Conservation (phyloP, 192 early-diverging fungal genomes). For the Diversispora eburnea region DNA sequence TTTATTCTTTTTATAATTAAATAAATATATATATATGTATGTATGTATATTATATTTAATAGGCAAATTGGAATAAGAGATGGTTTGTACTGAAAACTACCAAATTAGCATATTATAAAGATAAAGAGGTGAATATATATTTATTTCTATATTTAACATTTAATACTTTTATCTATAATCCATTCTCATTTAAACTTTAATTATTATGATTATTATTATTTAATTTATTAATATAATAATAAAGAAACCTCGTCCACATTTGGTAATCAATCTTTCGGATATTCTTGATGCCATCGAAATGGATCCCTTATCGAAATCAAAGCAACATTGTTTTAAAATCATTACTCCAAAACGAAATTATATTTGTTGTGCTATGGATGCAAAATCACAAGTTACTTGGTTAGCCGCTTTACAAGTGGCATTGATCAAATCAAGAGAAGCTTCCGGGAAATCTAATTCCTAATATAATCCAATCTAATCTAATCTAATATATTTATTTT, state of each 20-base stretch:
- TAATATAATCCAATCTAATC: too few relatives aligned
- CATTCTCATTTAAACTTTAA: not conserved
- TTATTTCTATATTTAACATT: not conserved
- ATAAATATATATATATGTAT: too few relatives aligned
- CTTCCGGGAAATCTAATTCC: too few relatives aligned
- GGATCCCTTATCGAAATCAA: slow-evolving; percentile 50
- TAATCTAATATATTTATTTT: too few relatives aligned
- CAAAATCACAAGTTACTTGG: slow-evolving; percentile 47
- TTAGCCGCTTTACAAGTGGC: slow-evolving; percentile 49
- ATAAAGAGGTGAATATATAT: slow-evolving; percentile 46
- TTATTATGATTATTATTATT: too few relatives aligned
- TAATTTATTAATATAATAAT: not conserved
- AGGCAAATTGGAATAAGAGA: slow-evolving; percentile 56
- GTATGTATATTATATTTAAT: slow-evolving; percentile 8
- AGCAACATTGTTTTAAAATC: slow-evolving; percentile 52
- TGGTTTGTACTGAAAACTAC: slow-evolving; percentile 61
- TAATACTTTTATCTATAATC: not conserved
- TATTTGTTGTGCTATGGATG: slow-evolving; percentile 47
- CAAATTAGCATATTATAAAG: slow-evolving; percentile 57
- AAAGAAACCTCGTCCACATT: slow-evolving; percentile 50
- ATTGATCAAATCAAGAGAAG: slow-evolving; percentile 3
- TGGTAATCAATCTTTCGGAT: slow-evolving; percentile 45
- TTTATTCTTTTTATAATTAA: too few relatives aligned
- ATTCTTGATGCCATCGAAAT: slow-evolving; percentile 55
- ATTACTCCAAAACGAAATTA: slow-evolving; percentile 52